Evolutionary conservation across 331 rosid genomes (phyloP).

Genomic region (Phaseolus coccineus): DNA sequence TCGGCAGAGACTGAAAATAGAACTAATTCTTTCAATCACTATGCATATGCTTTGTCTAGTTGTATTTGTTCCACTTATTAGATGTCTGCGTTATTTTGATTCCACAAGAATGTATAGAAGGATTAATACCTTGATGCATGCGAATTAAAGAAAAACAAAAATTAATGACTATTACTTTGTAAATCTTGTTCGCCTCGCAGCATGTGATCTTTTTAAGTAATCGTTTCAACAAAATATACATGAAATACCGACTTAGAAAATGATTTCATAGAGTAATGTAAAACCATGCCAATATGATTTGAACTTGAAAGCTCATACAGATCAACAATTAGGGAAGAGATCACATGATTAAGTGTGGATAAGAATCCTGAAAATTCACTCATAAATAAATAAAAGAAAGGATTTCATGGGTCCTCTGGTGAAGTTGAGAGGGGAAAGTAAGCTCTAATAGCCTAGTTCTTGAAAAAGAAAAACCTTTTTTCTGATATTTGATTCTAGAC

Average conservation of each 20-base stretch:
- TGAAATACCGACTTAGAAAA: constrained; percentile 34
- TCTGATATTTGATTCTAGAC: constrained; percentile 14
- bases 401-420: not conserved
- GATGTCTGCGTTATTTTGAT: constrained; percentile 33
- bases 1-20: constrained; percentile 33
- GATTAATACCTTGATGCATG: constrained; percentile 28
- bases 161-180: not conserved
- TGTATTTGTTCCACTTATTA: constrained; percentile 35
- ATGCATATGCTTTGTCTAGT: constrained; percentile 36
- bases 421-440: not conserved
- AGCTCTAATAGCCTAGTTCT: constrained; percentile 4
- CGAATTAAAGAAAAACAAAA: constrained; percentile 24
- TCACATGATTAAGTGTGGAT: constrained; percentile 17
- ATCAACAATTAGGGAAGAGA: constrained; percentile 25
- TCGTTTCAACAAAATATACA: constrained; percentile 36
- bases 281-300: constrained; percentile 29
- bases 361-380: not conserved
- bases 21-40: constrained; percentile 39
- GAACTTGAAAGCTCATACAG: constrained; percentile 34
- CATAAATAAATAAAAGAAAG: too few species aligned
- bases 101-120: constrained; percentile 35
- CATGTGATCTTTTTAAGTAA: constrained; percentile 15
- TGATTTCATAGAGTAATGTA: constrained; percentile 21
- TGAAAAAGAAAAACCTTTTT: constrained; percentile 8
- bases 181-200: constrained; percentile 21